Evolutionary conservation across 768 basidiomycete genomes (phyloP).

Genomic region (Polyporus arcularius): DNA sequence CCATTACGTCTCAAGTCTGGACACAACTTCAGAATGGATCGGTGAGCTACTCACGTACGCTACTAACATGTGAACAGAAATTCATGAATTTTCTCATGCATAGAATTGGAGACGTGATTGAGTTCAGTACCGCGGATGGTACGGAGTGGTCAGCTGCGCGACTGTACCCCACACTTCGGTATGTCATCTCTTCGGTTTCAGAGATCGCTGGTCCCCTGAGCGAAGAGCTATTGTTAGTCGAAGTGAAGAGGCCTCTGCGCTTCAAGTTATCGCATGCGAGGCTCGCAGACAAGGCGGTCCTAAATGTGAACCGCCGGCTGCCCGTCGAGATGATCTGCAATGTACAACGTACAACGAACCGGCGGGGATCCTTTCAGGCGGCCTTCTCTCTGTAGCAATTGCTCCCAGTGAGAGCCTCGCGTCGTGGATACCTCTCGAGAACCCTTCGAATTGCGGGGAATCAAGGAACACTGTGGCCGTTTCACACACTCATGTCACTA

Average conservation of each 20-base stretch:
- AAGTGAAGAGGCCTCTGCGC: constrained; percentile 5
- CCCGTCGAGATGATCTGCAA: too few relatives aligned
- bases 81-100: neutral
- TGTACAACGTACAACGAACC: too few relatives aligned
- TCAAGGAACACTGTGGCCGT: constrained; percentile 7
- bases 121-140: constrained; percentile 4
- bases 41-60: too few relatives aligned
- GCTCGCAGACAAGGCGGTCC: neutral
- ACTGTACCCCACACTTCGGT: constrained; percentile 1
- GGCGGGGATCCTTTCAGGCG: neutral
- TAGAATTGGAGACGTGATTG: constrained; percentile 4
- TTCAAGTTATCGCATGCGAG: neutral
- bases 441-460: constrained; percentile 14
- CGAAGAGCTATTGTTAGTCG: constrained; percentile 3
- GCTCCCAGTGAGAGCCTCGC: neutral
- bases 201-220: constrained; percentile 12
- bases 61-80: neutral
- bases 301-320: neutral
- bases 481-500: constrained; percentile 11
- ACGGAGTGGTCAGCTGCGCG: constrained; percentile 16
- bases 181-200: neutral
- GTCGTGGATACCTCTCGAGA: constrained; percentile 7
- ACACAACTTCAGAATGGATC: too few relatives aligned
- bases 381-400: neutral
- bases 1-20: too few relatives aligned